Base-by-base conservation (phyloP, 1,284 basidiomycete genomes). In the Sporisorium reilianum region DNA sequence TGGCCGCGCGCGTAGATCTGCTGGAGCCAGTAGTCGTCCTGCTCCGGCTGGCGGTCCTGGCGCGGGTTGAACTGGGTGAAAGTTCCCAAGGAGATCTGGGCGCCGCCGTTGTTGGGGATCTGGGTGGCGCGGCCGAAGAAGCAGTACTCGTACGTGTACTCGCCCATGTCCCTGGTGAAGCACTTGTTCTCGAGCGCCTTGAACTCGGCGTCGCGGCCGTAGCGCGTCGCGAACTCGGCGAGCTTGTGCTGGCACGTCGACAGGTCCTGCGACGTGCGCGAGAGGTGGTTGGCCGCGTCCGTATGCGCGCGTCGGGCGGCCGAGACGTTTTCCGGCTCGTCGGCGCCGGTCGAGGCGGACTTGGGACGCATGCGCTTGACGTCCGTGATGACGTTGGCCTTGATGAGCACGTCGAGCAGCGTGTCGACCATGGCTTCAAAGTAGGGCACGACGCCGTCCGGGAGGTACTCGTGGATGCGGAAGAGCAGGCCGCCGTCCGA, bases 121-220 rank as follows among this genome's bases (percentile, higher is more conserved):
- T 99, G 96, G 56, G 88, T 92, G 1, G 92, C 93, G 75, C 91
- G 90, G 14, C 91, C 90, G 75, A 98, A 97, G 80, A 97, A 89
- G 87, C 96, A 99, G n/a, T 97, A 88, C 84, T 96, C 93, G 85
- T 99, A 99, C 1, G 91, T 94, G 86, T 98, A 99, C 91, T 97
- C 96, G 87, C 96, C 96, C 18, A 89, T 88, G 59, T 95, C 90
- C 79, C 90, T 91, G n/a, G 60, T 53, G 23, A 99, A 85, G 80
- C 96, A 99, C 5, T 88, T 88, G 10, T 89, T 89, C 38, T 97
- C 92, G 12, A 99, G 89, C 86, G 96, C 95, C 88, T 96, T 96
- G 93, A 94, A 99, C 86, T 97, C 94, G 64, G 93, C 94, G 34
- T 94, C 88, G 0, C 87, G 85, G 9, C 96, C 96, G 81, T 91